Percentiles rank a stretch among this genome's conserved stretches.
Conservation (phyloP, 805 yeast species). For the Diddensiella transvaalensis region DNA sequence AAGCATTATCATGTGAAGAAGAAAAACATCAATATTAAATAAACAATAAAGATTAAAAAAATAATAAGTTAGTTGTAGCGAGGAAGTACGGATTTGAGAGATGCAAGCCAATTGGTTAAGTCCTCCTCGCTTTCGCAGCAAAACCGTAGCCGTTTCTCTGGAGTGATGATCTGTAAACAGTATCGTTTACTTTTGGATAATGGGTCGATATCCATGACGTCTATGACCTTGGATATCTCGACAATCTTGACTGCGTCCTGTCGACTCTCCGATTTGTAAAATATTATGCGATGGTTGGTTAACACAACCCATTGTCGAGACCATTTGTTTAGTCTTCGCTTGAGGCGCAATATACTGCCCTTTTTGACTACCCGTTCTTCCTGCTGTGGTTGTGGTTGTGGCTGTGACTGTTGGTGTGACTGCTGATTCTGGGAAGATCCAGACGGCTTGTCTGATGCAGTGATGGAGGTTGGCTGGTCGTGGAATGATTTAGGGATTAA, state of each 20-base stretch:
- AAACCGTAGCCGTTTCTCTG: slow-evolving; percentile 42
- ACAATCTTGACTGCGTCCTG: slow-evolving; percentile 35
- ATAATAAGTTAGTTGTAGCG: not conserved
- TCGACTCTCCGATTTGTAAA: slow-evolving; percentile 37
- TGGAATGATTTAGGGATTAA: not conserved
- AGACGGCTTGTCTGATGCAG: not conserved
- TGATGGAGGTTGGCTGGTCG: not conserved
- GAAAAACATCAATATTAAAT: not conserved
- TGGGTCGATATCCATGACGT: slow-evolving; percentile 50
- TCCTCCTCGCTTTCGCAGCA: slow-evolving; percentile 46
- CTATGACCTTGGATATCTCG: slow-evolving; percentile 38
- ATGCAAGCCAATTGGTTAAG: slow-evolving; percentile 46
- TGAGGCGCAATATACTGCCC: slow-evolving; percentile 42
- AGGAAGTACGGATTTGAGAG: slow-evolving; percentile 33
- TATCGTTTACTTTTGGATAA: slow-evolving; percentile 40
- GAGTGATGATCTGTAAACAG: slow-evolving; percentile 48
- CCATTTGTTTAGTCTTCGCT: slow-evolving; percentile 48
- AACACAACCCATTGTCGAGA: slow-evolving; percentile 41
- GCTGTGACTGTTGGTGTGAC: too few species aligned
- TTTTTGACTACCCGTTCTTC: slow-evolving; percentile 39
- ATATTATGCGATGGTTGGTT: slow-evolving; percentile 40
- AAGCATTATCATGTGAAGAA: too few species aligned
- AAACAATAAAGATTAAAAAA: too few species aligned
- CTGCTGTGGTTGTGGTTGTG: slow-evolving; percentile 7
- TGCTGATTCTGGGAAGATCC: slow-evolving; percentile 5